phyloP scores from a whole-genome alignment of 129 eudicot species.

The Chrysanthemum seticuspe region DNA sequence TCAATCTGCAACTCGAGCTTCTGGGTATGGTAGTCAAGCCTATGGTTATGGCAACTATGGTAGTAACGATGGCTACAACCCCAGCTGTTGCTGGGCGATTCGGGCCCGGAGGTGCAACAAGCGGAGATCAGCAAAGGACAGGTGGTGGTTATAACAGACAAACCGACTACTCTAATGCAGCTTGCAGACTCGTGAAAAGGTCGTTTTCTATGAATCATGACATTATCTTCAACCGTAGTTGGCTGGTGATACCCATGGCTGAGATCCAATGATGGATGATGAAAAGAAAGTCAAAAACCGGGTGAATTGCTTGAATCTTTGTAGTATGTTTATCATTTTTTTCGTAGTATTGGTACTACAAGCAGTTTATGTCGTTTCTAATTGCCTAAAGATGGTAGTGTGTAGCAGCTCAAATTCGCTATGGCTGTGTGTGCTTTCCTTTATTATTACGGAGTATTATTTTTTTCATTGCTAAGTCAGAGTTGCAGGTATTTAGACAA shows the following conservation, averaged over 20 bases:
- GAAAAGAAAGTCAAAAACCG: neutral
- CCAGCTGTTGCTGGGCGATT: constrained; percentile 18
- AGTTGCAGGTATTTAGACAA: constrained; percentile 7
- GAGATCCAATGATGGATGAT: neutral
- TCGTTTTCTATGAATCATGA: neutral
- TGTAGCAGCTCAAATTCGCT: constrained; percentile 2
- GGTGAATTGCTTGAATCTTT: neutral
- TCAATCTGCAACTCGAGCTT: constrained; percentile 38
- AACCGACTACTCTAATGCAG: constrained; percentile 23
- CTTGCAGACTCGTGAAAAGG: neutral
- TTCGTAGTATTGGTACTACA: neutral
- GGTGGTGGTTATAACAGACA: constrained; percentile 34
- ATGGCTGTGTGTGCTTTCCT: constrained; percentile 17
- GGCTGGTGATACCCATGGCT: neutral
- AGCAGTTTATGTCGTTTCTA: constrained; percentile 25
- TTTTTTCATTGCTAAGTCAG: neutral
- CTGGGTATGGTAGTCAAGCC: constrained; percentile 40
- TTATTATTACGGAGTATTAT: constrained; percentile 4
- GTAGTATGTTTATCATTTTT: neutral
- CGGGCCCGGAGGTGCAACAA: constrained; percentile 16
- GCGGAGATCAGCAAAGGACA: constrained; percentile 19
- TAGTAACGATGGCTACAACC: constrained; percentile 23
- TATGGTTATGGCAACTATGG: constrained; percentile 44
- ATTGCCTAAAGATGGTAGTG: constrained; percentile 4
- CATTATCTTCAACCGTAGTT: neutral